These are phyloP conservation scores for Ottelia alismoides DNA, from an alignment of 106 monocot genomes.

Conservation along the genomic window DNA sequence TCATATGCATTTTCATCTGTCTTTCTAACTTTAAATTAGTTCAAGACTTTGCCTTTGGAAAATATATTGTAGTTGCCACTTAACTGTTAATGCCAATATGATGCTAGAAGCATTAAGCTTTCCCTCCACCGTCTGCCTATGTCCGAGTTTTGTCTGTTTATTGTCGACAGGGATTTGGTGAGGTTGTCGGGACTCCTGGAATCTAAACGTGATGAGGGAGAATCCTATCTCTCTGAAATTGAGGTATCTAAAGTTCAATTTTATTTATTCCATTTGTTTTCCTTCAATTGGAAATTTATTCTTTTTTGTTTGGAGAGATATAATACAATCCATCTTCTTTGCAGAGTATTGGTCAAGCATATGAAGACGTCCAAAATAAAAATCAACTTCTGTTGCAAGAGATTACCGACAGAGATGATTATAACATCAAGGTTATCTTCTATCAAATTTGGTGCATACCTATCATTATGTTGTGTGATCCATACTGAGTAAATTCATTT, in stretches of 20 bases:
- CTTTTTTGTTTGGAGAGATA: neutral
- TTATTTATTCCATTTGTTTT: constrained; percentile 5
- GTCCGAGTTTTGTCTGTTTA: too few relatives aligned
- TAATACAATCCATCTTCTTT: constrained; percentile 4
- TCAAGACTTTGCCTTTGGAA: too few relatives aligned
- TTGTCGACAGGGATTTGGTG: constrained; percentile 55
- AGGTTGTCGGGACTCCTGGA: constrained; percentile 49
- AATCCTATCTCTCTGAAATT: constrained; percentile 74
- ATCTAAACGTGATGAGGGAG: constrained; percentile 86
- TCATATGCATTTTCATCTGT: too few relatives aligned
- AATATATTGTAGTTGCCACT: too few relatives aligned
- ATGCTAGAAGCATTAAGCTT: neutral
- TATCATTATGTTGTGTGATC: too few relatives aligned
- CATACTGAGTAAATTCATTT: too few relatives aligned
- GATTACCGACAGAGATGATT: constrained; percentile 89
- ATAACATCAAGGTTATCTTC: constrained; percentile 78
- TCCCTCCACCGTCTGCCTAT: too few relatives aligned
- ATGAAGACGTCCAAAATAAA: constrained; percentile 79
- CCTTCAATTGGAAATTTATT: neutral
- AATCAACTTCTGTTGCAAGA: constrained; percentile 88
- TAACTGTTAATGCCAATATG: too few relatives aligned
- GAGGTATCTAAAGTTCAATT: too few relatives aligned
- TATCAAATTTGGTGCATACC: neutral
- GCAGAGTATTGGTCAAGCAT: constrained; percentile 98
- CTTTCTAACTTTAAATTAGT: too few relatives aligned